These are phyloP conservation scores for Linnemannia exigua DNA, from an alignment of 192 early-diverging fungal genomes.

Conservation along the genomic window DNA sequence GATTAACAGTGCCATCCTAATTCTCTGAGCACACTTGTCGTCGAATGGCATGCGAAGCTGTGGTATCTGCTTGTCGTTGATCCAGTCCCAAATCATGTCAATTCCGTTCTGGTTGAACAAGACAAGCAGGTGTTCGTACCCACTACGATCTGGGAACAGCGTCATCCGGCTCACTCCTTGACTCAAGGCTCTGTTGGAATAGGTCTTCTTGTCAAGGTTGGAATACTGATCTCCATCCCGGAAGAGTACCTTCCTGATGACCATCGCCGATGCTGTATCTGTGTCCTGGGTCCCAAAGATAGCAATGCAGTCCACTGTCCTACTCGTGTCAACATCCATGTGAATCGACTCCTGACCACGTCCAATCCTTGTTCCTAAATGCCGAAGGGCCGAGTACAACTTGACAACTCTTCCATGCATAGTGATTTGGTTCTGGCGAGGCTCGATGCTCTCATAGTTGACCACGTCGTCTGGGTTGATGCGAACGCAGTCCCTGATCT, in stretches of 20 bases:
- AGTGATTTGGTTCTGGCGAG: background rate
- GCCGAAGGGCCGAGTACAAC: conserved; percentile 2
- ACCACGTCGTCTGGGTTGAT: background rate
- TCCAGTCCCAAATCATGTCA: conserved; percentile 43
- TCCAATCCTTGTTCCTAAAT: background rate
- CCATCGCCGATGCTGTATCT: conserved; percentile 15
- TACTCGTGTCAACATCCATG: background rate
- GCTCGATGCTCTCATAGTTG: conserved; percentile 15
- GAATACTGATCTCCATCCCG: background rate
- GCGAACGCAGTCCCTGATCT: background rate
- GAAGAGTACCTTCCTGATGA: conserved; percentile 36
- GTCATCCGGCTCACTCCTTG: conserved; percentile 33
- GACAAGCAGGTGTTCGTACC: conserved; percentile 25
- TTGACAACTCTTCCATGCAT: conserved; percentile 30
- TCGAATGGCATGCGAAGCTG: conserved; percentile 18
- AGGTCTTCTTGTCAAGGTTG: background rate
- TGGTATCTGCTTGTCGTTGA: conserved; percentile 26
- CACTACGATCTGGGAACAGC: conserved; percentile 20
- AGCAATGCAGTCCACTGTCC: conserved; percentile 25
- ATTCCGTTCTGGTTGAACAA: conserved; percentile 33
- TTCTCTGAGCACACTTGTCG: background rate
- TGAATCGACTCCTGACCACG: background rate
- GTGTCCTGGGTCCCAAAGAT: conserved; percentile 33
- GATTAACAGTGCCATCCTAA: too few species aligned
- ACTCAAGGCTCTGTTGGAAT: conserved; percentile 16